These are phyloP conservation scores for Mycena amicta DNA, from an alignment of 768 basidiomycete species.

Conservation along the genomic window DNA sequence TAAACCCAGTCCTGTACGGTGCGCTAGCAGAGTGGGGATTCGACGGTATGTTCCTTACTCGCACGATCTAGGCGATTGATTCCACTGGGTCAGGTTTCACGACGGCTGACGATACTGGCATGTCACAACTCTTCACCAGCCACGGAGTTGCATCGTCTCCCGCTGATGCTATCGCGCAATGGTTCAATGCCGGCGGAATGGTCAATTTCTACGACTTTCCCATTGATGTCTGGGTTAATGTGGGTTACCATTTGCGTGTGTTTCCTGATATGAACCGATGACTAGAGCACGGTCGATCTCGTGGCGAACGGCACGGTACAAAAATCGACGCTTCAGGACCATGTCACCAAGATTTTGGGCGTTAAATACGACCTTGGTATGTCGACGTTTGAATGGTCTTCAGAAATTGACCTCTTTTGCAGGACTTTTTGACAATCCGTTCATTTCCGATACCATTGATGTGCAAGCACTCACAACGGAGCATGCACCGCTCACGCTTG, in stretches of 20 bases:
- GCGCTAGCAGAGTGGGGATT: conserved; percentile 29
- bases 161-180: conserved; percentile 29
- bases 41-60: too few relatives aligned
- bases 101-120: conserved; percentile 26
- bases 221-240: conserved; percentile 24
- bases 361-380: conserved; percentile 29
- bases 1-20: conserved; percentile 26
- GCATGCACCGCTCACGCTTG: conserved; percentile 27
- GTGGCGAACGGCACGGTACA: conserved; percentile 23
- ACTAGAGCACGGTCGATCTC: conserved; percentile 20
- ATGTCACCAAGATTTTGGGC: conserved; percentile 22
- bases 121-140: conserved; percentile 16
- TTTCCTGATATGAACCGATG: background rate
- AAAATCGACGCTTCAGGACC: conserved; percentile 21
- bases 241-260: conserved; percentile 3
- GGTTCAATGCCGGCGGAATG: conserved; percentile 31
- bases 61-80: too few relatives aligned
- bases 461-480: conserved; percentile 18
- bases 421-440: conserved; percentile 23
- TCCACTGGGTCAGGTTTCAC: conserved; percentile 23
- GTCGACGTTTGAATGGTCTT: too few relatives aligned
- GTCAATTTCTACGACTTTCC: conserved; percentile 28
- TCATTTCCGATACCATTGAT: conserved; percentile 20
- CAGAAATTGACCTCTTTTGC: background rate
- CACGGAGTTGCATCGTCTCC: conserved; percentile 25